phyloP scores from a whole-genome alignment of 805 yeast genomes.

The Kuraishia ogatae region DNA sequence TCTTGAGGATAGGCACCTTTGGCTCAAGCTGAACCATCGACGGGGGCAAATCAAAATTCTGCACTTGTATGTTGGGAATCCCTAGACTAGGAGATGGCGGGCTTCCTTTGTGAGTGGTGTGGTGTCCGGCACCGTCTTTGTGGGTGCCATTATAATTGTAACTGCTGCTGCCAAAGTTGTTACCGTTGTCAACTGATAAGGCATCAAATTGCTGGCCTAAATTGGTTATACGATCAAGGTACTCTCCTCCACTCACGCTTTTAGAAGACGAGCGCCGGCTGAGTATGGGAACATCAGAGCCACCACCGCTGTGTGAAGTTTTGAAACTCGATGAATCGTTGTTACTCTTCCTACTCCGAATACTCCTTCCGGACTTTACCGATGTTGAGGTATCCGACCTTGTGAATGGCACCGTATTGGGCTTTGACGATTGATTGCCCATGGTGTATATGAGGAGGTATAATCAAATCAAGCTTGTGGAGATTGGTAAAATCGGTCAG shows the following conservation, averaged over 20 bases:
- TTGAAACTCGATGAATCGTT: constrained; percentile 22
- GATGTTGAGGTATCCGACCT: constrained; percentile 48
- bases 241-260: neutral
- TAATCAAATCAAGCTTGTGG: neutral
- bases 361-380: constrained; percentile 23
- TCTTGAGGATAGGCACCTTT: constrained; percentile 61
- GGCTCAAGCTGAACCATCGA: constrained; percentile 67
- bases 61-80: neutral
- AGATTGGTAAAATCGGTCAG: neutral
- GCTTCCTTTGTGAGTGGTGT: neutral
- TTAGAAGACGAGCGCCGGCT: neutral
- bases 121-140: neutral
- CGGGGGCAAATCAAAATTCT: constrained; percentile 35
- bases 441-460: neutral
- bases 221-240: neutral
- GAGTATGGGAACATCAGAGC: neutral
- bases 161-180: neutral
- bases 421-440: constrained; percentile 3
- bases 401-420: constrained; percentile 24
- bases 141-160: neutral
- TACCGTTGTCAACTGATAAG: neutral
- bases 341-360: neutral
- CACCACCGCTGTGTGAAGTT: constrained; percentile 14
- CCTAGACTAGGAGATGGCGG: neutral
- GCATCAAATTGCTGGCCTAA: neutral